These are phyloP conservation scores for Leishmania amazonensis DNA, from an alignment of 208 protist genomes.

Conservation along the genomic window DNA sequence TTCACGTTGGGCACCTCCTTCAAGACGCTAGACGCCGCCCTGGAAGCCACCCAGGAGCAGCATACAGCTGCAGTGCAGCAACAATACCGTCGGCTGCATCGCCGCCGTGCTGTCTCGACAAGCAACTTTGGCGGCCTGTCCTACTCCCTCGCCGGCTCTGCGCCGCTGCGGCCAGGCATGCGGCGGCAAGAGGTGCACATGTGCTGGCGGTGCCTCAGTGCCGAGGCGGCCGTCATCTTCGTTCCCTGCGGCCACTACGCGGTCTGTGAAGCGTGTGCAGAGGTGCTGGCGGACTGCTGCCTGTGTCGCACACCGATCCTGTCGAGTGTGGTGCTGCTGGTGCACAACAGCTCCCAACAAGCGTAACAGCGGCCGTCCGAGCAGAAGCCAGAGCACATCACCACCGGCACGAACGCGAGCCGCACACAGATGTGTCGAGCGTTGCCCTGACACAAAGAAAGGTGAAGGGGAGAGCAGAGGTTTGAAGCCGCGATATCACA, in stretches of 20 bases:
- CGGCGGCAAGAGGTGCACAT: slow-evolving; percentile 64
- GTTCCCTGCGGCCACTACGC: slow-evolving; percentile 76
- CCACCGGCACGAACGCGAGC: neutral
- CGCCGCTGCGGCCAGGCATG: slow-evolving; percentile 37
- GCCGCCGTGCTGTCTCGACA: slow-evolving; percentile 37
- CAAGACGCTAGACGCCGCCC: slow-evolving; percentile 10
- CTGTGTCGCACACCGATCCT: slow-evolving; percentile 55
- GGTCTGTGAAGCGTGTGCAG: slow-evolving; percentile 52
- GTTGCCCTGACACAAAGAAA: neutral
- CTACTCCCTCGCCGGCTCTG: slow-evolving; percentile 47
- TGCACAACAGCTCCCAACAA: slow-evolving; percentile 6
- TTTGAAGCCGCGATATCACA: neutral
- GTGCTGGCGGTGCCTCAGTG: slow-evolving; percentile 75
- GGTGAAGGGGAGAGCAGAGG: neutral
- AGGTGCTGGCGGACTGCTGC: slow-evolving; percentile 49
- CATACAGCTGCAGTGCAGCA: slow-evolving; percentile 19
- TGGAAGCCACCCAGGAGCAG: slow-evolving; percentile 23
- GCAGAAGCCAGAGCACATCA: neutral
- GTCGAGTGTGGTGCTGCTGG: slow-evolving; percentile 47
- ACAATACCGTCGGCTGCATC: slow-evolving; percentile 17
- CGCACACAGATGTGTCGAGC: neutral
- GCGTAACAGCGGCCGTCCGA: slow-evolving; percentile 8
- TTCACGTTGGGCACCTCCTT: slow-evolving; percentile 11
- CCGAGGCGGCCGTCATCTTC: slow-evolving; percentile 63
- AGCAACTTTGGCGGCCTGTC: slow-evolving; percentile 48